Conservation (phyloP, 1,284 basidiomycete species). For the Erythrobasidium hasegawianum region DNA sequence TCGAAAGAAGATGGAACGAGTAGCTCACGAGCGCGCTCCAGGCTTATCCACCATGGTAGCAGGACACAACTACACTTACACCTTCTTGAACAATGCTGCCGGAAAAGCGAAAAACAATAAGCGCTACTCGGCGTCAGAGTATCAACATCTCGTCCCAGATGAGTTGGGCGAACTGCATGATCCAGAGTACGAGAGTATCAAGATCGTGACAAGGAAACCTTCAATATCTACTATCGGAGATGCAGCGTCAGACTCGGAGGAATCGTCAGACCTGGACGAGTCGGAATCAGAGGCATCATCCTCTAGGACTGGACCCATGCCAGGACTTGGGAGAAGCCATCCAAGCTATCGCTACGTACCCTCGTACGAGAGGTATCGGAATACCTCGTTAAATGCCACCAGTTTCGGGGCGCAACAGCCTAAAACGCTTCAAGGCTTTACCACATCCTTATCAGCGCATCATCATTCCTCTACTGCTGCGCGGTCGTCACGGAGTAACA, state of each 20-base stretch:
- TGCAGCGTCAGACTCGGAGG: constrained; percentile 3
- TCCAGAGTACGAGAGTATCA: constrained; percentile 33
- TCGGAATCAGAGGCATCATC: constrained; percentile 1
- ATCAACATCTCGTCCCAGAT: constrained; percentile 25
- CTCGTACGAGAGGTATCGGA: neutral
- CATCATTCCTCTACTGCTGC: neutral
- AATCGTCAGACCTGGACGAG: neutral
- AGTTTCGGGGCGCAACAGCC: neutral
- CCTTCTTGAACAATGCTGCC: neutral
- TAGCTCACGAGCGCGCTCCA: constrained; percentile 28
- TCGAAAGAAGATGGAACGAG: constrained; percentile 19
- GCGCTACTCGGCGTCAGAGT: constrained; percentile 24
- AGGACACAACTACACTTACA: constrained; percentile 13
- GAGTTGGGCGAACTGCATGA: constrained; percentile 25
- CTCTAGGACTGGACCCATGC: constrained; percentile 1
- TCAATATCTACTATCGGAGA: constrained; percentile 1
- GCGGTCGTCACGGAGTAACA: neutral
- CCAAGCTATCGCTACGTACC: neutral
- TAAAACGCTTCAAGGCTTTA: neutral
- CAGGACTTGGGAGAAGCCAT: neutral
- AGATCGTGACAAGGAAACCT: constrained; percentile 16
- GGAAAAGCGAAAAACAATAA: constrained; percentile 8
- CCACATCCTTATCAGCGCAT: neutral
- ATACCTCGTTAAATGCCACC: neutral
- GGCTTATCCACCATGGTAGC: constrained; percentile 29